These are phyloP conservation scores for Colletotrichum aenigma DNA, from an alignment of 2,329 filamentous ascomycete genomes.

Conservation along the genomic window DNA sequence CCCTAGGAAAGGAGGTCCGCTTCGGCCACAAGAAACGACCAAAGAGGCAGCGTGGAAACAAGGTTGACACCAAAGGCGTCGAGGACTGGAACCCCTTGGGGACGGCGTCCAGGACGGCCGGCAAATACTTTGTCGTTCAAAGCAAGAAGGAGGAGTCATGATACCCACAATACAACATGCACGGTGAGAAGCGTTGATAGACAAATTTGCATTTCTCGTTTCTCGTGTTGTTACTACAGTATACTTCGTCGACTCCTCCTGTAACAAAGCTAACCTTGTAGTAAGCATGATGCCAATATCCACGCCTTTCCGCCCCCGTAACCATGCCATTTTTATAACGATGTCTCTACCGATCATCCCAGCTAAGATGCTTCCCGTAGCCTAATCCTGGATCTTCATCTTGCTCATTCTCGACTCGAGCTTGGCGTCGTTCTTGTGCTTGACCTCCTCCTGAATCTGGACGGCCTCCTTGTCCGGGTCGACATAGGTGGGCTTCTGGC, in stretches of 20 bases:
- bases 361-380: constrained; percentile 19
- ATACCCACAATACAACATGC: constrained; percentile 10
- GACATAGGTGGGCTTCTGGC: constrained; percentile 6
- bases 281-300: neutral
- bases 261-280: neutral
- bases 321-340: neutral
- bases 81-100: constrained; percentile 76
- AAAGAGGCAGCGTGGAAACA: constrained; percentile 35
- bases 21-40: constrained; percentile 60
- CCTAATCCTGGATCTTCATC: constrained; percentile 24
- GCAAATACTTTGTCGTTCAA: constrained; percentile 80
- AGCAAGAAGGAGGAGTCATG: constrained; percentile 45
- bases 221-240: neutral
- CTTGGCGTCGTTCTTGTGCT: constrained; percentile 25
- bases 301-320: neutral
- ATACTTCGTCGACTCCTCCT: neutral
- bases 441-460: constrained; percentile 25
- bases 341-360: constrained; percentile 13
- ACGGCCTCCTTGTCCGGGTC: constrained; percentile 20
- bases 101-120: constrained; percentile 68
- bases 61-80: constrained; percentile 44
- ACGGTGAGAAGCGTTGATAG: neutral
- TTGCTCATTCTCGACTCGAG: constrained; percentile 29
- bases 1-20: constrained; percentile 63
- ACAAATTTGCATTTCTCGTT: constrained; percentile 9